phyloP scores from a whole-genome alignment of 768 basidiomycete genomes.

The Psilocybe cubensis region DNA sequence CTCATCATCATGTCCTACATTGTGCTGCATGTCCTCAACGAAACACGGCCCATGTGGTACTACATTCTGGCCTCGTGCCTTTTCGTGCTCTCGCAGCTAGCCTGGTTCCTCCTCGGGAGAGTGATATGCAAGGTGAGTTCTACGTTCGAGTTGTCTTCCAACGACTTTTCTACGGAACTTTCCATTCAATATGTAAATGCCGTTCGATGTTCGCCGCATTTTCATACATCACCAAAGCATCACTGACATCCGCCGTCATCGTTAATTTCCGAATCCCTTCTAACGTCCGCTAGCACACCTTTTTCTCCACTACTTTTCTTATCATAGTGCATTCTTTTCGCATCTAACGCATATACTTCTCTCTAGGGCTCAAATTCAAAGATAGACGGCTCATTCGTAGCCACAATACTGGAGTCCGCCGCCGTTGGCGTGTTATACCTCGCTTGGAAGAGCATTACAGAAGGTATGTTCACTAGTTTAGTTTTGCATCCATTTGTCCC shows the following conservation, averaged over 20 bases:
- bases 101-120: conserved; percentile 79
- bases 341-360: background rate
- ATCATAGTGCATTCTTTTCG: background rate
- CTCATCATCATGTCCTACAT: conserved; percentile 80
- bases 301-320: background rate
- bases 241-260: too few relatives aligned
- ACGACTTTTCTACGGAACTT: background rate
- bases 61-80: conserved; percentile 75
- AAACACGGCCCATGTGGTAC: conserved; percentile 79
- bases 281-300: background rate
- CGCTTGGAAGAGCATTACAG: conserved; percentile 90
- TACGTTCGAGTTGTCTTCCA: background rate
- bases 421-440: conserved; percentile 69
- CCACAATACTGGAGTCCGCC: conserved; percentile 82
- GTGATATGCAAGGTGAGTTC: conserved; percentile 67
- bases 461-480: conserved; percentile 54
- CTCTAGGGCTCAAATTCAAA: conserved; percentile 62
- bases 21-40: conserved; percentile 74
- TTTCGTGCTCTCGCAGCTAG: conserved; percentile 82
- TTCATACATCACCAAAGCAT: too few relatives aligned
- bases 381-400: conserved; percentile 87
- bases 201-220: background rate
- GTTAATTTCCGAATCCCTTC: background rate
- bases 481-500: conserved; percentile 1
- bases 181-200: background rate